Percentiles rank a stretch among this genome's conserved stretches.
phyloP scores from a whole-genome alignment of 176 grass and related monocot genomes.

The Aegilops bicornis region DNA sequence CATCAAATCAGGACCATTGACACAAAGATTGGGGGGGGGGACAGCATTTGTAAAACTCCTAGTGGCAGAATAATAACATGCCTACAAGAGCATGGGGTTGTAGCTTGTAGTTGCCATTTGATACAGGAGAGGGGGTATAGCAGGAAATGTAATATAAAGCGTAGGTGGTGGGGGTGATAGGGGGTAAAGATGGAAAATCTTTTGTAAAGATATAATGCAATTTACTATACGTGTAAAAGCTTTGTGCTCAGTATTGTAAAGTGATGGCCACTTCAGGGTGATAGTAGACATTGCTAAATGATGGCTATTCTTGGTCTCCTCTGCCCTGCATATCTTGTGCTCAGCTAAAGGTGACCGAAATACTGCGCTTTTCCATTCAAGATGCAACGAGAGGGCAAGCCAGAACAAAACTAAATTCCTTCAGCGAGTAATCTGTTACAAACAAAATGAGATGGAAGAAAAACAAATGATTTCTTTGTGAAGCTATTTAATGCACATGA shows the following conservation, averaged over 20 bases:
- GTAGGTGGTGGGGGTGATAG: slow-evolving; percentile 56
- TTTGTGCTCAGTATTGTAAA: slow-evolving; percentile 55
- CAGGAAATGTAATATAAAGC: slow-evolving; percentile 67
- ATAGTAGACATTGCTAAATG: slow-evolving; percentile 5
- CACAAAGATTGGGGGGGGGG: slow-evolving; percentile 19
- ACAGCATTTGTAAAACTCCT: slow-evolving; percentile 49
- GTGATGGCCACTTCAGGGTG: slow-evolving; percentile 28
- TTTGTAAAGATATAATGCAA: slow-evolving; percentile 7
- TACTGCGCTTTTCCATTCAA: too few relatives aligned
- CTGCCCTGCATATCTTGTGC: background rate
- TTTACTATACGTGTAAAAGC: slow-evolving; percentile 60
- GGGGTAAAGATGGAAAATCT: slow-evolving; percentile 74
- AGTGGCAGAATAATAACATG: slow-evolving; percentile 70
- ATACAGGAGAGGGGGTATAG: slow-evolving; percentile 68
- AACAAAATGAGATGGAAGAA: too few relatives aligned
- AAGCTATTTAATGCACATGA: too few relatives aligned
- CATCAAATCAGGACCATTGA: slow-evolving; percentile 24
- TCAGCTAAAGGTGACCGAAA: too few relatives aligned
- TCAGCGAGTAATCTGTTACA: too few relatives aligned
- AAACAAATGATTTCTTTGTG: too few relatives aligned
- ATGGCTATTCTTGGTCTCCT: background rate
- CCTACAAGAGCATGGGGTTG: slow-evolving; percentile 58
- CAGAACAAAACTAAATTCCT: too few relatives aligned
- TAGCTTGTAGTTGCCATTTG: slow-evolving; percentile 69
- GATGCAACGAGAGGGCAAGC: too few relatives aligned